Evolutionary conservation across 192 early-diverging fungal species (phyloP), one percentile per base, ranked within the genome.

Genomic region (Podila epigama): DNA sequence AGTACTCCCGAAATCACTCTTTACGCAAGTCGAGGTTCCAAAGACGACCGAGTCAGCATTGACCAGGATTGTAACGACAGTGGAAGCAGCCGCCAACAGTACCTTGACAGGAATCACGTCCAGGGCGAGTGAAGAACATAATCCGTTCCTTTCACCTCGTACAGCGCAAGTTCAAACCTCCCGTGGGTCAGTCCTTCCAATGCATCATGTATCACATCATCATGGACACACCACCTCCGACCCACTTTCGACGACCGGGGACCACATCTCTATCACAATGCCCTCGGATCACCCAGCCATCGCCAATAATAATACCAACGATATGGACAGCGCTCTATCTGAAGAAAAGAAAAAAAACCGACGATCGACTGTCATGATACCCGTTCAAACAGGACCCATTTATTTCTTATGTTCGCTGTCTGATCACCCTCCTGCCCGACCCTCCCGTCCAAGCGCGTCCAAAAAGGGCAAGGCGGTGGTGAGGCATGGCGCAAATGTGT

Each of bases 351-450:
- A 31, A 31, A 4, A 15, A 33, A 40, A 16, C 28, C 31, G 28
- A 13, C 22, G 27, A 0, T 64, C 70, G 31, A 75, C 70, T 15
- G 59, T 58, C 4, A 75, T 35, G 28, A 75, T 75, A 75, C 72
- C 72, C 72, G 65, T 75, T 53, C 72, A 75, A 51, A 75, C 72
- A 27, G 72, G 72, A 75, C 72, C 86, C 51, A 84, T 84, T 35
- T 86, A 82, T 69, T 72, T 87, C 50, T 80, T 86, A 36, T 86
- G 84, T 65, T 85, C 86, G 11, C 58, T 85, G 27, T 84, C 86
- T 2, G 84, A 87, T 10, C 62, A 78, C 44, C 57, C 65, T 31
- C 75, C 83, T 16, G 58, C 72, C 41, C 66, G 72, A 29, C 62
- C 71, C 5, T n/a, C n/a, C n/a, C n/a, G n/a, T n/a, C 51, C 63